These are phyloP conservation scores for Fraxinus pennsylvanica DNA, from an alignment of 257 asterid genomes.

Conservation along the genomic window DNA sequence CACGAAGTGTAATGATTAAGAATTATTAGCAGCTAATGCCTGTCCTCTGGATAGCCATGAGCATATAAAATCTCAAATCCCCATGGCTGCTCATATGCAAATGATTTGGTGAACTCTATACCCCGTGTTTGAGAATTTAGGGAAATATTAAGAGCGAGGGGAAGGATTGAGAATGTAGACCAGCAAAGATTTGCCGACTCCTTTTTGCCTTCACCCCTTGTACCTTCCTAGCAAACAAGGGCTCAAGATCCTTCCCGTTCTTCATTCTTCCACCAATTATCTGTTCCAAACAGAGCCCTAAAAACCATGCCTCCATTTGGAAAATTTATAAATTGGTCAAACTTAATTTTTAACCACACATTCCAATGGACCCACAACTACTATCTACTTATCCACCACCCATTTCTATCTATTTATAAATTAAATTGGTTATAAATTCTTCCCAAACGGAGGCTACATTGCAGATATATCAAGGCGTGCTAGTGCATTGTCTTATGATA, in stretches of 20 bases:
- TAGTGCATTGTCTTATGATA: constrained; percentile 2
- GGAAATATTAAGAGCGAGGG: not conserved
- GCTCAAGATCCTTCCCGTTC: not conserved
- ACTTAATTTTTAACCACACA: no score
- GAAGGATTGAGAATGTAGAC: not conserved
- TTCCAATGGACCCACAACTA: no score
- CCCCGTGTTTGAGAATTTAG: not conserved
- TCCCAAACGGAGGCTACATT: not conserved
- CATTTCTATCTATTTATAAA: no score
- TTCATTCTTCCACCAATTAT: not conserved
- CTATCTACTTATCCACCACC: no score
- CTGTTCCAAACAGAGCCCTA: not conserved
- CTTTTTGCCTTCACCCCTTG: not conserved
- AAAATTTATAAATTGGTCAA: no score
- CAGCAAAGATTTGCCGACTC: not conserved
- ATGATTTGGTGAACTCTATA: not conserved
- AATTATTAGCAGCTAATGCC: constrained; percentile 1
- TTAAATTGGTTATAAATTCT: no score
- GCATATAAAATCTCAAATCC: not conserved
- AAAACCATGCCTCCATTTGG: not conserved
- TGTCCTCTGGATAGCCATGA: constrained; percentile 15
- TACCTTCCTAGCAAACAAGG: not conserved
- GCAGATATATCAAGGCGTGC: constrained; percentile 17
- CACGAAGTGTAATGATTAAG: constrained; percentile 6
- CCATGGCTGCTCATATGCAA: not conserved